phyloP scores from a whole-genome alignment of 2,329 filamentous ascomycete species.

The Elsinoe fawcettii region DNA sequence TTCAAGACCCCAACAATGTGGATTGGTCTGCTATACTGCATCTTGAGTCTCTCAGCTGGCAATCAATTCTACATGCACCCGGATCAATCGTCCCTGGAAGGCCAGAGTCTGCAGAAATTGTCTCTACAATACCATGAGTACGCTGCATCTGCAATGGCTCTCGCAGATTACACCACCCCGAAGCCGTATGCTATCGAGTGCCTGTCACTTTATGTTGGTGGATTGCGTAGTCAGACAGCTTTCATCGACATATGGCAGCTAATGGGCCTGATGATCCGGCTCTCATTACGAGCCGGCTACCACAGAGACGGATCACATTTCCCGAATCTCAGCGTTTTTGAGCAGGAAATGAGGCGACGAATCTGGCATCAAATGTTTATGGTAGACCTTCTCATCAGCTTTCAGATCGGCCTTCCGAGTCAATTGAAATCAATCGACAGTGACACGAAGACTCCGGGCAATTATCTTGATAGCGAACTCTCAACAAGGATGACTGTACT shows the following conservation, averaged over 20 bases:
- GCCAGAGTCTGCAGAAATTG: slow-evolving; percentile 17
- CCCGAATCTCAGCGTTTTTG: slow-evolving; percentile 33
- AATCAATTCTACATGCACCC: slow-evolving; percentile 24
- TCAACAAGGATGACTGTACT: slow-evolving; percentile 28
- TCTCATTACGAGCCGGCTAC: slow-evolving; percentile 38
- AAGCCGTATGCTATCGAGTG: slow-evolving; percentile 38
- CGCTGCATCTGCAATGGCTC: slow-evolving; percentile 27
- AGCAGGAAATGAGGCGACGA: slow-evolving; percentile 36
- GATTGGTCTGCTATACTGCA: slow-evolving; percentile 42
- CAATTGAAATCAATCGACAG: slow-evolving; percentile 37
- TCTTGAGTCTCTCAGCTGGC: slow-evolving; percentile 36
- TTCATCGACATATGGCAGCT: slow-evolving; percentile 36
- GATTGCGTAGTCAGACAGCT: slow-evolving; percentile 25
- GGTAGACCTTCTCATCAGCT: slow-evolving; percentile 40
- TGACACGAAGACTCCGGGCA: slow-evolving; percentile 39
- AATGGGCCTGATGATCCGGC: slow-evolving; percentile 33
- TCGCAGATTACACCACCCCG: slow-evolving; percentile 37
- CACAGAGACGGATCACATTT: slow-evolving; percentile 42
- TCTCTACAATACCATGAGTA: slow-evolving; percentile 26
- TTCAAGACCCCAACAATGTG: slow-evolving; percentile 35
- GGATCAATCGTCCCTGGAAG: slow-evolving; percentile 20
- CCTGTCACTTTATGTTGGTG: slow-evolving; percentile 31
- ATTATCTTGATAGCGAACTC: slow-evolving; percentile 41
- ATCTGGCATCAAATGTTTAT: slow-evolving; percentile 38
- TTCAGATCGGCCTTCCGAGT: slow-evolving; percentile 43